Percentiles rank a stretch among this genome's conserved stretches.
Conservation (phyloP, 768 basidiomycete genomes). For the Macrolepiota albuminosa region DNA sequence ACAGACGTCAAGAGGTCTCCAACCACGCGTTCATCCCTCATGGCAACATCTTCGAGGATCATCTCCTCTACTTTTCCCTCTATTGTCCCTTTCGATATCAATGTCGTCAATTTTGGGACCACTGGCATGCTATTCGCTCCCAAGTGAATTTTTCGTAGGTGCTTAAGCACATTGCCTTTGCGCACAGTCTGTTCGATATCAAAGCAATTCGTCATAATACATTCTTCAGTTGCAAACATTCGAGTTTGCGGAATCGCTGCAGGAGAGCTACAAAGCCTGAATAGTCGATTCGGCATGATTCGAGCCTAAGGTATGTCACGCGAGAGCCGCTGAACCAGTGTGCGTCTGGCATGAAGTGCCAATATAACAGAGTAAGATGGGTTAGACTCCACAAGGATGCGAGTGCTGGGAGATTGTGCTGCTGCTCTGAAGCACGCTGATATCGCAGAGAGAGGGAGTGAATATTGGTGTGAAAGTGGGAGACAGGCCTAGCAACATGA, state of each 20-base stretch:
- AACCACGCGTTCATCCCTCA: neutral
- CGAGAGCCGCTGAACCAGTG: constrained; percentile 5
- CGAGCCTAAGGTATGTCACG: constrained; percentile 1
- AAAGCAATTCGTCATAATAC: constrained; percentile 5
- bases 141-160: constrained; percentile 7
- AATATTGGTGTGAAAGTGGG: constrained; percentile 3
- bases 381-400: constrained; percentile 3
- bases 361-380: neutral
- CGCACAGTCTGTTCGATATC: neutral
- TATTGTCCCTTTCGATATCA: constrained; percentile 4
- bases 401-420: constrained; percentile 2
- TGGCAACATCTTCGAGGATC: constrained; percentile 4
- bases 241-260: constrained; percentile 1
- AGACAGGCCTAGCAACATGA: constrained; percentile 1
- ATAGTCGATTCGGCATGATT: constrained; percentile 4
- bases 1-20: constrained; percentile 3
- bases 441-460: constrained; percentile 3
- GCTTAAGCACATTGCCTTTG: neutral
- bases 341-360: constrained; percentile 7
- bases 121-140: constrained; percentile 4
- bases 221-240: constrained; percentile 1
- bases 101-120: constrained; percentile 1
- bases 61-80: constrained; percentile 2
- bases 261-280: constrained; percentile 3
- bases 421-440: neutral